Conservation (phyloP, 495 filamentous ascomycete species). For the Evansstolkia leycettana region DNA sequence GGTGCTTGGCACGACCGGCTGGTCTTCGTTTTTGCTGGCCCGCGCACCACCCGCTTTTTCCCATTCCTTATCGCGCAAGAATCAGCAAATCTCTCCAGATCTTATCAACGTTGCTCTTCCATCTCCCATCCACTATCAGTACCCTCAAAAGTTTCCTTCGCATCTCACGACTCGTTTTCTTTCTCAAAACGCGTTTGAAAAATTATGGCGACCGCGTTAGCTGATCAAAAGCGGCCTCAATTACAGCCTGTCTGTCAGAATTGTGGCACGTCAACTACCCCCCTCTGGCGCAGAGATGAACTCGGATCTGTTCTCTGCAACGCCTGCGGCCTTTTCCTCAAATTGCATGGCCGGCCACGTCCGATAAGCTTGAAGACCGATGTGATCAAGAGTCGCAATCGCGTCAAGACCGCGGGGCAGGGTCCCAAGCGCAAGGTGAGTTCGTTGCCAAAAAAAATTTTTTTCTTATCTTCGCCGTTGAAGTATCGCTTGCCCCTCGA, state of each 20-base stretch:
- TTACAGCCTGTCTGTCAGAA: constrained; percentile 95
- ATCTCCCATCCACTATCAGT: constrained; percentile 18
- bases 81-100: constrained; percentile 38
- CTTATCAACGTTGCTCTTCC: constrained; percentile 32
- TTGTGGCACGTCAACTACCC: constrained; percentile 89
- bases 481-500: not conserved
- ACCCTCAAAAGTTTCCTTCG: constrained; percentile 9
- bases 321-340: constrained; percentile 93
- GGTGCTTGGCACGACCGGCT: constrained; percentile 24
- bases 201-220: constrained; percentile 44
- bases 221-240: constrained; percentile 45
- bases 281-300: constrained; percentile 95
- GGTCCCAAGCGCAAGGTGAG: constrained; percentile 81
- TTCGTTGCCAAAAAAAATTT: constrained; percentile 14
- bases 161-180: constrained; percentile 8
- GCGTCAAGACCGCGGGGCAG: constrained; percentile 83
- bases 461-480: constrained; percentile 6
- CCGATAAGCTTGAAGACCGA: constrained; percentile 97
- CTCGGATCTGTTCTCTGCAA: constrained; percentile 96
- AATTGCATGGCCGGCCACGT: constrained; percentile 84
- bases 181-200: not conserved
- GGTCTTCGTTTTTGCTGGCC: constrained; percentile 11
- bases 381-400: constrained; percentile 98
- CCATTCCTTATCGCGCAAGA: constrained; percentile 28
- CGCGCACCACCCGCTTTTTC: constrained; percentile 17